phyloP scores from a whole-genome alignment of 2,329 filamentous ascomycete species.

The Bipolaris victoriae region DNA sequence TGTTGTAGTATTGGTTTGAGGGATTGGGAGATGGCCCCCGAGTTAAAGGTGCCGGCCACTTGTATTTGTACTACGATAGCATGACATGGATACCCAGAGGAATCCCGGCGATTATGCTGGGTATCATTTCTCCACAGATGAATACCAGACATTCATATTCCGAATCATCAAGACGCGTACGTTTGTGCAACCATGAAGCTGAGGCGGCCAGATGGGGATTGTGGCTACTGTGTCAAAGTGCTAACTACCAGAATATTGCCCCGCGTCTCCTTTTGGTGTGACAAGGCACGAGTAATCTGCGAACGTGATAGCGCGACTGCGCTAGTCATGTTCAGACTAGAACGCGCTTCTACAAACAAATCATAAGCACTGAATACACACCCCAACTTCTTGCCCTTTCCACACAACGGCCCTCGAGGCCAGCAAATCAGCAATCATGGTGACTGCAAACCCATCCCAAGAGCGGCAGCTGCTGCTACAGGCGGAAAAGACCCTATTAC shows the following conservation, averaged over 20 bases:
- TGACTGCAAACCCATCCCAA: constrained; percentile 6
- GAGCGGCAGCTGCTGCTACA: constrained; percentile 43
- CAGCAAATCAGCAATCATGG: constrained; percentile 11
- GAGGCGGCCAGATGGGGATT: neutral
- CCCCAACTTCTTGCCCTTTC: neutral
- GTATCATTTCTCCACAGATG: constrained; percentile 12
- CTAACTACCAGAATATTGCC: neutral
- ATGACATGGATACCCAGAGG: constrained; percentile 21
- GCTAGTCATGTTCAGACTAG: constrained; percentile 27
- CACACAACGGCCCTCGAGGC: constrained; percentile 16
- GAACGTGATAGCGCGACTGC: constrained; percentile 36
- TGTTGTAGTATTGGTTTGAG: constrained; percentile 7
- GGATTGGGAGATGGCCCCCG: constrained; percentile 6
- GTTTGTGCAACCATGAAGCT: neutral
- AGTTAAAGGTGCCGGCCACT: constrained; percentile 11
- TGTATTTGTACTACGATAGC: constrained; percentile 24
- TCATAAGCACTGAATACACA: constrained; percentile 9
- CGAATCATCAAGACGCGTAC: neutral
- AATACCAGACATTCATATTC: constrained; percentile 5
- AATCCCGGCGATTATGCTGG: constrained; percentile 5
- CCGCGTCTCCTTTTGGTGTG: constrained; percentile 1
- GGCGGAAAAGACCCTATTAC: constrained; percentile 51
- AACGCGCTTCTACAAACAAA: constrained; percentile 28
- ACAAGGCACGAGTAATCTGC: neutral
- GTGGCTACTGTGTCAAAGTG: neutral